Conservation (phyloP, 176 grass and related monocot species). For the Carex parvula region DNA sequence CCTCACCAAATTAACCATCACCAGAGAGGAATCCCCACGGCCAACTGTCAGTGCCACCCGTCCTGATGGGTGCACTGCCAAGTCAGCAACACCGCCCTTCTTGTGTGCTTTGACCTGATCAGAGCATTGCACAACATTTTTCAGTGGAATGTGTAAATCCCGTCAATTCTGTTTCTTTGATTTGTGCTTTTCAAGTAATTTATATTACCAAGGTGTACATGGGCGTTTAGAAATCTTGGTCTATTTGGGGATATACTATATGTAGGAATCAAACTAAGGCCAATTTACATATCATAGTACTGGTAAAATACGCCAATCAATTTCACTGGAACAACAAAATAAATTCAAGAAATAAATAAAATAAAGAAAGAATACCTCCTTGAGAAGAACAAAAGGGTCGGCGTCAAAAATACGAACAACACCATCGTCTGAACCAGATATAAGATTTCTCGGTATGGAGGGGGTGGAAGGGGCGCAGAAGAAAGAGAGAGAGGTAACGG, state of each 20-base stretch:
- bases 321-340: neutral
- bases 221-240: neutral
- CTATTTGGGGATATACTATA: neutral
- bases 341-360: neutral
- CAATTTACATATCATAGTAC: neutral
- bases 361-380: neutral
- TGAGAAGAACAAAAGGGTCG: slow-evolving; percentile 68
- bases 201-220: neutral
- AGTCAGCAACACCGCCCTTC: slow-evolving; percentile 28
- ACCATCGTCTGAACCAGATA: slow-evolving; percentile 78
- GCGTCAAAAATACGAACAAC: slow-evolving; percentile 70
- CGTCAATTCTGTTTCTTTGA: neutral
- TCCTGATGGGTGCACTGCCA: slow-evolving; percentile 68
- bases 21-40: slow-evolving; percentile 39
- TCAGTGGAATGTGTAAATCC: neutral
- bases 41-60: slow-evolving; percentile 66
- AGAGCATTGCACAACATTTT: neutral
- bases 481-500: slow-evolving; percentile 80
- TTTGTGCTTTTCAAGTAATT: neutral
- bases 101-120: slow-evolving; percentile 27
- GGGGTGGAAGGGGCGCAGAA: slow-evolving; percentile 41
- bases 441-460: slow-evolving; percentile 74
- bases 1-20: slow-evolving; percentile 75
- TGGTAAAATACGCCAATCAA: neutral
- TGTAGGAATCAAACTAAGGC: neutral